Evolutionary conservation across 2,329 filamentous ascomycete genomes (phyloP).

Genomic region (Paecilomyces sp.): DNA sequence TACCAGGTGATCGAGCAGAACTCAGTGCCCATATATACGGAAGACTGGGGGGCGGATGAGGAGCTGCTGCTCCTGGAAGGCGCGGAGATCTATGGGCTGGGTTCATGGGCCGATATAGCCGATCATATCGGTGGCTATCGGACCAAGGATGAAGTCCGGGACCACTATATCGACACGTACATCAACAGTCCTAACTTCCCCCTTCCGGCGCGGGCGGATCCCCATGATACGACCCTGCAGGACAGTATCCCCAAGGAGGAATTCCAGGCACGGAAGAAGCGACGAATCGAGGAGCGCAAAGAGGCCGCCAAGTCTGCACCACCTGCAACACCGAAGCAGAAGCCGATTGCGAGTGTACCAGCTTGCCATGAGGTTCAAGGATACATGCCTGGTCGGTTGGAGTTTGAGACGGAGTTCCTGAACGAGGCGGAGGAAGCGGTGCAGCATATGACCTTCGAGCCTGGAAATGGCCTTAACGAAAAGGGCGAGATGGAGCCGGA

Average conservation of each 20-base stretch:
- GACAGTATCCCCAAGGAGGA: conserved; percentile 80
- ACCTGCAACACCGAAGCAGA: conserved; percentile 81
- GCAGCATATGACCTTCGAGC: conserved; percentile 96
- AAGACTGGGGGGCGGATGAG: conserved; percentile 95
- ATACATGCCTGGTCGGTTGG: conserved; percentile 94
- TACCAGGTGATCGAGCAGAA: conserved; percentile 97
- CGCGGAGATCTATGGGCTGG: conserved; percentile 89
- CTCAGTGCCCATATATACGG: conserved; percentile 91
- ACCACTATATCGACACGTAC: conserved; percentile 87
- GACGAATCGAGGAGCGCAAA: conserved; percentile 84
- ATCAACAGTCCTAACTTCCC: conserved; percentile 79
- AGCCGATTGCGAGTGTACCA: conserved; percentile 90
- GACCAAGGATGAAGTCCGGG: conserved; percentile 88
- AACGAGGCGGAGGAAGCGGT: conserved; percentile 98
- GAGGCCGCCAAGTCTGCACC: conserved; percentile 79
- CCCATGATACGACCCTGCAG: conserved; percentile 69
- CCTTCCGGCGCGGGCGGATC: conserved; percentile 77
- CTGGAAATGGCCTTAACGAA: conserved; percentile 84
- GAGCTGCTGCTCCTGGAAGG: conserved; percentile 90
- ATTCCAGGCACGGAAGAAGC: conserved; percentile 88
- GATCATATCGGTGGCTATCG: conserved; percentile 96
- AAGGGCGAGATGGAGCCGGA: conserved; percentile 88
- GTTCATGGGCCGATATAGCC: conserved; percentile 95
- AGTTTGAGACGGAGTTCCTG: conserved; percentile 96
- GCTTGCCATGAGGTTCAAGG: conserved; percentile 97